Evolutionary conservation across 2,329 filamentous ascomycete species (phyloP), one percentile per base, ranked within the genome.

Genomic region (Xylariales sp.): DNA sequence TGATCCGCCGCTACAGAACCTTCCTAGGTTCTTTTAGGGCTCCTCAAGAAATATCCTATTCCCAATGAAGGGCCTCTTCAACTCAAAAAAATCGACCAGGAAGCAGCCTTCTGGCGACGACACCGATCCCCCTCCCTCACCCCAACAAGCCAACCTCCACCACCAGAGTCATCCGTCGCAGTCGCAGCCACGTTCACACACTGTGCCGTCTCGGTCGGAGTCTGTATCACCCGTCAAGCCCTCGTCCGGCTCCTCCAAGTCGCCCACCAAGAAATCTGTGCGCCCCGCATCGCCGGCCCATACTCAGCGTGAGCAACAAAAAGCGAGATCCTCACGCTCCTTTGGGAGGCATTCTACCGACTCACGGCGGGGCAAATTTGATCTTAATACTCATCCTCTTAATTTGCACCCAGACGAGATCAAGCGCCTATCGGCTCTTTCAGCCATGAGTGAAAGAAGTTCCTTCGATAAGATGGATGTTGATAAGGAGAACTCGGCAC

Each of bases 371-470:
- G 82, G 81, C 74, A 88, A 88, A 78, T 81, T 84, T 76, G 90
- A 93, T 78, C 85, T 85, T 71, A 88, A 95, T 78, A 91, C 89
- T 2, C 94, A 97, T 80, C 95, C 95, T 46, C 87, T 97, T 60
- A 97, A 97, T 77, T 88, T 97, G 28, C 93, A 91, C 1, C 94
- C 94, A 54, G 94, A 97, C 83, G 91, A 97, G 85, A 88, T 93
- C 76, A 91, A 92, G 80, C 89, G 93, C 70, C 81, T 92, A 65
- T 93, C 91, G 56, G 86, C 86, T 73, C 85, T 93, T 70, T 90
- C 90, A 73, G 80, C 80, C 75, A 86, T 88, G 86, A 89, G 82
- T 74, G 84, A 85, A 71, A 83, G 87, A 71, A 87, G 84, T 75
- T 89, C 91, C 67, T 69, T 77, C 30, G 77, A 79, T 65, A 78